Base-by-base conservation (phyloP, 1,284 basidiomycete species). In the Cryptococcus maquisensis region DNA sequence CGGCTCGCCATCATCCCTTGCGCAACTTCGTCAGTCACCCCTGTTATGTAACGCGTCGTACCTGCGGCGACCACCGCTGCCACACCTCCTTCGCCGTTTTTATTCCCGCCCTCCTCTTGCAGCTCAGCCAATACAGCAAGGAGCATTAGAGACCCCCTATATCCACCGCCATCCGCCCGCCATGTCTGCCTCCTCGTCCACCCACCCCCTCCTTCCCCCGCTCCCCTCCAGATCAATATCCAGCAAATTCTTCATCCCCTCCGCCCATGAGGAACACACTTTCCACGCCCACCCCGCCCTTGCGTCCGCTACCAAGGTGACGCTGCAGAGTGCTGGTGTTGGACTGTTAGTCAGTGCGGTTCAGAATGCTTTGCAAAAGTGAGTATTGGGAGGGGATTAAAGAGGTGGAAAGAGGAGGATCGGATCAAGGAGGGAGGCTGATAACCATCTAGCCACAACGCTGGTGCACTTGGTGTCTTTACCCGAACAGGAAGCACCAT, bases 391-490 rank as follows among this genome's bases (percentile, higher is more conserved):
- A 9, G 4, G 43, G 4, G 5, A 3, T 23, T 3, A n/a, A n/a
- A n/a, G 40, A 23, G 40, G 2, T 18, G 40, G 40, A n/a, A 7
- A 18, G n/a, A 13, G 20, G 4, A 13, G 40, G 21, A 8, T 13
- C 12, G 3, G 1, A 46, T 46, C 10, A 40, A 18, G 39, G 37
- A 18, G n/a, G 13, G 8, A 15, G 37, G 42, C 50, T 51, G 28
- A 51, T 42, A 13, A 23, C 35, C 15, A 26, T n/a, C 36, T 57
- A 77, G 78, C 52, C 92, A 96, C 77, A 82, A 85, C 54, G 81
- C 82, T 64, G 93, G 93, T 64, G 91, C 90, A n/a, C 81, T 87
- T 75, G 93, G 93, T 76, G 81, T 91, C 75, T 79, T 91, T 57
- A 87, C 87, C 49, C 79, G 86, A 62, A 87, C 83, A 49, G 87